phyloP scores from a whole-genome alignment of 2,329 filamentous ascomycete genomes.

The Aspergillus awamori region DNA sequence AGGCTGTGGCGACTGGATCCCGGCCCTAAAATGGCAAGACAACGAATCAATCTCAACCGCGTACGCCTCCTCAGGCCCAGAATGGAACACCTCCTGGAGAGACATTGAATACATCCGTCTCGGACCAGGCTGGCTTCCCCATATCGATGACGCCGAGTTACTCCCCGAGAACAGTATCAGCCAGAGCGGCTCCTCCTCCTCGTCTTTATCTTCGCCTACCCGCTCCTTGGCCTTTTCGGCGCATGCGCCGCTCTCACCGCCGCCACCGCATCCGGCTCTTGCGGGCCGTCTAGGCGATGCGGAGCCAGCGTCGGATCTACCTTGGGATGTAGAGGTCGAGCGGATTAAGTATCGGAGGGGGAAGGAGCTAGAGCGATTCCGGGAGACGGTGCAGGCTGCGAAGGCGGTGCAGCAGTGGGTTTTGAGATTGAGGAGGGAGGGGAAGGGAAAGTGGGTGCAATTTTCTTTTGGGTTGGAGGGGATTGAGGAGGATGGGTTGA shows the following conservation, averaged over 20 bases:
- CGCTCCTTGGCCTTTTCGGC: conserved; percentile 27
- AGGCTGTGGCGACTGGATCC: conserved; percentile 60
- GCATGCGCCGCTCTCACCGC: conserved; percentile 25
- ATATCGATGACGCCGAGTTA: conserved; percentile 20
- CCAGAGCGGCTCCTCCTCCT: not conserved
- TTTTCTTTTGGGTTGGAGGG: conserved; percentile 36
- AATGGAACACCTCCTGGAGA: conserved; percentile 52
- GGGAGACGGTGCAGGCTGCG: conserved; percentile 30
- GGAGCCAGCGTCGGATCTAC: conserved; percentile 11
- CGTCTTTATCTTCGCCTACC: not conserved
- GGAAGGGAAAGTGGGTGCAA: conserved; percentile 45
- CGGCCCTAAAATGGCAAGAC: conserved; percentile 53
- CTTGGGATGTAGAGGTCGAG: conserved; percentile 39
- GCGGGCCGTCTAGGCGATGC: too few relatives aligned
- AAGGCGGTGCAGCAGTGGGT: conserved; percentile 37
- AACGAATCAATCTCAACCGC: conserved; percentile 28
- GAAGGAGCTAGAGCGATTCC: conserved; percentile 37
- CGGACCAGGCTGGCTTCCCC: conserved; percentile 46
- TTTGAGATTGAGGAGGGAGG: conserved; percentile 32
- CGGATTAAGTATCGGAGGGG: conserved; percentile 33
- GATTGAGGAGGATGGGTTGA: conserved; percentile 22
- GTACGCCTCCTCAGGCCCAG: conserved; percentile 37
- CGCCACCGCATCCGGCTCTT: not conserved
- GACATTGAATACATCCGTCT: conserved; percentile 48
- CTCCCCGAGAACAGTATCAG: not conserved